Conservation (phyloP, 2,329 filamentous ascomycete genomes). For the Verticillium nonalfalfae region DNA sequence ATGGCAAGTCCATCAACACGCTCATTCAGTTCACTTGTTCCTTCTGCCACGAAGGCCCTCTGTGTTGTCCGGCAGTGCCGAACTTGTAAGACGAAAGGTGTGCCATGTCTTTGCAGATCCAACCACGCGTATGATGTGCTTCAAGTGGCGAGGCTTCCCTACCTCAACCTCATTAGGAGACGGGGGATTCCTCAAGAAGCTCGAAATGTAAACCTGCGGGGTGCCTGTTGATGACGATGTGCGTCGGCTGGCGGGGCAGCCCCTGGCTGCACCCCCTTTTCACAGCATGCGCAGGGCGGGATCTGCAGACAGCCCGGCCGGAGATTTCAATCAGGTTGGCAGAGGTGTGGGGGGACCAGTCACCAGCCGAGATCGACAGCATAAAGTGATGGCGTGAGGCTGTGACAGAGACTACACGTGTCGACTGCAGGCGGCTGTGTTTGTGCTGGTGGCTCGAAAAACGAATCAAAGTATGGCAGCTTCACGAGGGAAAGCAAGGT, state of each 20-base stretch:
- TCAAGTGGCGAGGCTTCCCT: no score
- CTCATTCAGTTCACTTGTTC: no score
- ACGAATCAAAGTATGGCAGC: neutral
- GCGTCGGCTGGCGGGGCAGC: neutral
- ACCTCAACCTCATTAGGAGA: no score
- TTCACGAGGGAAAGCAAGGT: no score
- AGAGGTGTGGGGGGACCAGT: neutral
- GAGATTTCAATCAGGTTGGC: neutral
- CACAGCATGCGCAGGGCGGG: neutral
- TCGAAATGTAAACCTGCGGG: neutral
- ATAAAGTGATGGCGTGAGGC: neutral
- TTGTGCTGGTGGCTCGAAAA: neutral
- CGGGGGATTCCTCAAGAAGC: neutral
- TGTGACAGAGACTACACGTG: neutral
- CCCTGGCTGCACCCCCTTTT: neutral
- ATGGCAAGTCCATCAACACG: no score
- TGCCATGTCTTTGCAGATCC: no score
- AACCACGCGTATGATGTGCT: no score
- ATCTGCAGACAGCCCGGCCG: neutral
- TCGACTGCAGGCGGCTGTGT: neutral
- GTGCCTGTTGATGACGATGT: neutral
- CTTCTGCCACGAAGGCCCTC: no score
- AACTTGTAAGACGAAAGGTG: no score
- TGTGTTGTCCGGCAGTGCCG: no score
- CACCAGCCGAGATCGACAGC: neutral